Percentiles rank a stretch among this genome's conserved stretches.
These are phyloP conservation scores for Acaromyces ingoldii DNA, from an alignment of 1,284 basidiomycete species.

Conservation along the genomic window DNA sequence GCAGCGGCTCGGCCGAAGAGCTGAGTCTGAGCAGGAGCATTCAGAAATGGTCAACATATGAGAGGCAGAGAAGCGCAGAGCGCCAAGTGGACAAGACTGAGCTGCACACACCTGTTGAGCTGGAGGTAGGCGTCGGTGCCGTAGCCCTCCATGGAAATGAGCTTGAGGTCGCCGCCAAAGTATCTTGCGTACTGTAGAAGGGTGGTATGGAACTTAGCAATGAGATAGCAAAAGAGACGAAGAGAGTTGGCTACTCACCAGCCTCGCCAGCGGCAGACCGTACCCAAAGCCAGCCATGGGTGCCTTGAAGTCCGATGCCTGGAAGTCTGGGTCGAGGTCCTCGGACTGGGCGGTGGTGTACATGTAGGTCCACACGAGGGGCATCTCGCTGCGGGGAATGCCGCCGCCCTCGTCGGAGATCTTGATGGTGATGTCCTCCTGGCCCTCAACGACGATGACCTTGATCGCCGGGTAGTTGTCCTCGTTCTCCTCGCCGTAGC, in stretches of 20 bases:
- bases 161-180: conserved; percentile 89
- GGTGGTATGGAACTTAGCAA: background rate
- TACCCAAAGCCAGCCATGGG: conserved; percentile 92
- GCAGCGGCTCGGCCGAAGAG: no score
- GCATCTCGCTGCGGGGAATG: conserved; percentile 79
- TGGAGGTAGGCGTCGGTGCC: conserved; percentile 70
- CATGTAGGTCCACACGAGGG: conserved; percentile 94
- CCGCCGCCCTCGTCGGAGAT: conserved; percentile 94
- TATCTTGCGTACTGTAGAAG: conserved; percentile 71
- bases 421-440: conserved; percentile 93
- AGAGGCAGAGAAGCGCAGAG: no score
- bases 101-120: conserved; percentile 65
- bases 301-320: conserved; percentile 89
- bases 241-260: conserved; percentile 59
- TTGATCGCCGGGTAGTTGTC: conserved; percentile 86
- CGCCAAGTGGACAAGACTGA: no score
- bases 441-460: conserved; percentile 81
- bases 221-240: background rate
- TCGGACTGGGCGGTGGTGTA: conserved; percentile 95
- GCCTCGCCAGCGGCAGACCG: conserved; percentile 79
- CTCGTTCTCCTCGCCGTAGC: conserved; percentile 77
- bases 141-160: conserved; percentile 84
- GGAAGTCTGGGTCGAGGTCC: conserved; percentile 78
- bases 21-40: no score
- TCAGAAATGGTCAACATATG: no score